These are phyloP conservation scores for Tetragonia tetragonoides DNA, from an alignment of 148 eudicot species.

Conservation along the genomic window DNA sequence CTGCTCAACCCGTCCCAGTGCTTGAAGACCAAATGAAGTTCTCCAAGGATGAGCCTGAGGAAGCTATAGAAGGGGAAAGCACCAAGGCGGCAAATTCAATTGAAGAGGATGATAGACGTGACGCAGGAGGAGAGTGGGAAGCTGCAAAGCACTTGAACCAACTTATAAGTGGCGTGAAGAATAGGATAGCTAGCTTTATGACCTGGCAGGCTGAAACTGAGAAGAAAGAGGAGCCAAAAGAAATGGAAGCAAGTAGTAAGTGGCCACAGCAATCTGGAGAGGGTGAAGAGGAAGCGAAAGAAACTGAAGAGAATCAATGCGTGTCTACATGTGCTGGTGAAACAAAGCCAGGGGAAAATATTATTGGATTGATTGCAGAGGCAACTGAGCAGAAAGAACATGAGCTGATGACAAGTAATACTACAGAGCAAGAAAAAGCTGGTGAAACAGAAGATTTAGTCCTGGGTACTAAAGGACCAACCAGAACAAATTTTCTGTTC, in stretches of 20 bases:
- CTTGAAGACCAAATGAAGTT: slow-evolving; percentile 20
- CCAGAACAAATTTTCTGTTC: slow-evolving; percentile 15
- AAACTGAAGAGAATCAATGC: slow-evolving; percentile 28
- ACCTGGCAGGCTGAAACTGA: slow-evolving; percentile 38
- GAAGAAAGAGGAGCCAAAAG: slow-evolving; percentile 30
- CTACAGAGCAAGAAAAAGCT: neutral
- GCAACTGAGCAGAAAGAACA: slow-evolving; percentile 21
- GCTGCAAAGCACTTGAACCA: slow-evolving; percentile 44
- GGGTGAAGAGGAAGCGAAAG: slow-evolving; percentile 22
- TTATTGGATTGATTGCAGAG: slow-evolving; percentile 22
- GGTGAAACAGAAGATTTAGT: slow-evolving; percentile 3
- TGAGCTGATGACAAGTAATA: neutral
- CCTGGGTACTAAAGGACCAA: slow-evolving; percentile 14
- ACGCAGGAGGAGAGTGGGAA: slow-evolving; percentile 49
- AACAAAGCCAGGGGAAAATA: slow-evolving; percentile 18
- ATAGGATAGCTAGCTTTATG: slow-evolving; percentile 43
- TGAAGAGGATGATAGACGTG: slow-evolving; percentile 26
- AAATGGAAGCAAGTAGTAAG: slow-evolving; percentile 30
- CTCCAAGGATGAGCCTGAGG: slow-evolving; percentile 11
- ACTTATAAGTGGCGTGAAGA: slow-evolving; percentile 39
- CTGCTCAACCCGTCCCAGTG: slow-evolving; percentile 27
- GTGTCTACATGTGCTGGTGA: slow-evolving; percentile 18
- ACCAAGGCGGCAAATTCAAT: slow-evolving; percentile 13
- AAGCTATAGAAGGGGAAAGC: slow-evolving; percentile 22
- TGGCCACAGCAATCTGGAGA: slow-evolving; percentile 34